phyloP scores from a whole-genome alignment of 345 rosid species.

The Firmiana major region DNA sequence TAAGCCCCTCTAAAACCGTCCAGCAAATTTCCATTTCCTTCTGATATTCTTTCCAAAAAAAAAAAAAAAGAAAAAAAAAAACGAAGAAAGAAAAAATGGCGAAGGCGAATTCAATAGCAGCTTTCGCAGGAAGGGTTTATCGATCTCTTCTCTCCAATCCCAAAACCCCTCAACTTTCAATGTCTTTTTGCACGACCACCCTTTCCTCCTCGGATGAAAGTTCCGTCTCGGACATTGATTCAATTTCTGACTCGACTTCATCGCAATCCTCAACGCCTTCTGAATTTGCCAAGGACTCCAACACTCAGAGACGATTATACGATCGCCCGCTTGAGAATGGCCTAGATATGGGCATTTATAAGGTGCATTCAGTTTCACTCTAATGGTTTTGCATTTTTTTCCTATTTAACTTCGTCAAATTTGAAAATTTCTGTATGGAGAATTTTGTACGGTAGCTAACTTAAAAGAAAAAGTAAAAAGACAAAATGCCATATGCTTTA shows the following conservation, averaged over 20 bases:
- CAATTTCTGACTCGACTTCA: constrained; percentile 15
- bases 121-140: constrained; percentile 48
- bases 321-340: constrained; percentile 70
- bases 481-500: background rate
- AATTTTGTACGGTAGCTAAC: background rate
- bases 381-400: background rate
- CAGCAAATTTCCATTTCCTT: background rate
- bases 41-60: background rate
- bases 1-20: background rate
- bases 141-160: constrained; percentile 45
- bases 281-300: constrained; percentile 3
- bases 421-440: background rate
- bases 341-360: constrained; percentile 72
- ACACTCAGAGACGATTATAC: constrained; percentile 30
- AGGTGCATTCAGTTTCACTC: constrained; percentile 33
- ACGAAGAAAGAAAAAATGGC: too few species aligned
- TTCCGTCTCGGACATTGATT: constrained; percentile 34
- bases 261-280: constrained; percentile 21
- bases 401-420: background rate
- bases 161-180: constrained; percentile 27
- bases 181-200: constrained; percentile 48
- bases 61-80: background rate
- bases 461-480: background rate
- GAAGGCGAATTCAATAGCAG: constrained; percentile 51
- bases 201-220: constrained; percentile 27